A percentile compares a stretch with the other conserved stretches of the same genome.
These are phyloP conservation scores for Vanilla planifolia DNA, from an alignment of 106 monocot genomes.

Conservation along the genomic window DNA sequence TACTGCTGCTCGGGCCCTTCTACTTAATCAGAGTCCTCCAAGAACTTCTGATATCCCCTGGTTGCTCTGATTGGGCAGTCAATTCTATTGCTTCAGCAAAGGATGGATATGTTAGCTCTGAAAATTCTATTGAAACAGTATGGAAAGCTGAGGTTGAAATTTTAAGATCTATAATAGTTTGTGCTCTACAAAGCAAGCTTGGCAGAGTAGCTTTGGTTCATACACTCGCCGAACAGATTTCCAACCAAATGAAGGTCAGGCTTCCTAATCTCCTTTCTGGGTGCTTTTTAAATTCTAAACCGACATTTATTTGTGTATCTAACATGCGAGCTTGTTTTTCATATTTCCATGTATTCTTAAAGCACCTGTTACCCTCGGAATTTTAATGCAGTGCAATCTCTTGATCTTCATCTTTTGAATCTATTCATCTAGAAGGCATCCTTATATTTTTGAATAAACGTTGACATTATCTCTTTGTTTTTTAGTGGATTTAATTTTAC, in stretches of 20 bases:
- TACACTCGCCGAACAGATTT: slow-evolving; percentile 76
- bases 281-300: slow-evolving; percentile 30
- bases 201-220: slow-evolving; percentile 91
- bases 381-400: too few relatives aligned
- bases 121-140: slow-evolving; percentile 82
- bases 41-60: slow-evolving; percentile 72
- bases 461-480: too few relatives aligned
- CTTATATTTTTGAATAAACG: too few relatives aligned
- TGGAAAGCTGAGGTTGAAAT: slow-evolving; percentile 91
- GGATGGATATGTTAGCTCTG: slow-evolving; percentile 71
- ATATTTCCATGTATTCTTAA: too few relatives aligned
- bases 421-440: too few relatives aligned
- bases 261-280: slow-evolving; percentile 85
- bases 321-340: too few relatives aligned
- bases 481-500: too few relatives aligned
- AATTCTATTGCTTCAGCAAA: slow-evolving; percentile 90
- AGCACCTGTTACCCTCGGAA: too few relatives aligned
- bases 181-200: slow-evolving; percentile 75
- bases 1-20: slow-evolving; percentile 70
- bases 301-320: too few relatives aligned
- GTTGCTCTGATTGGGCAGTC: slow-evolving; percentile 89
- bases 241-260: slow-evolving; percentile 80
- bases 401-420: too few relatives aligned
- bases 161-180: slow-evolving; percentile 69
- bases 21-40: slow-evolving; percentile 68